Percentiles rank a stretch among this genome's conserved stretches.
Conservation (phyloP, 1,139 yeast species). For the Saccharomyces hybrid region DNA sequence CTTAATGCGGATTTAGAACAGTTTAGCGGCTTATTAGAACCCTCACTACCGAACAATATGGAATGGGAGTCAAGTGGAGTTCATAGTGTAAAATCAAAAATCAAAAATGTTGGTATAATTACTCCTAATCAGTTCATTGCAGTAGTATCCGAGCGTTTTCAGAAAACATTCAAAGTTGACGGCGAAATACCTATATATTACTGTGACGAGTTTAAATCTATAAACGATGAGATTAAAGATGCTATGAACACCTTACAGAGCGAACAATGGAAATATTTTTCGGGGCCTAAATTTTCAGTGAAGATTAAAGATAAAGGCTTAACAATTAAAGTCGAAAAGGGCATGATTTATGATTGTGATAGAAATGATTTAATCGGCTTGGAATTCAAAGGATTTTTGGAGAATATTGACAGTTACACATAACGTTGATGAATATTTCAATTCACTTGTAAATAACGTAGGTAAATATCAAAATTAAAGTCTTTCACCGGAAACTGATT, state of each 20-base stretch:
- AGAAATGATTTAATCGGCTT: conserved; percentile 12
- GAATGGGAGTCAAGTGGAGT: conserved; percentile 53
- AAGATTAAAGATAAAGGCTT: conserved; percentile 8
- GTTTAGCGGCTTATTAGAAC: conserved; percentile 49
- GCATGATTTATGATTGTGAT: conserved; percentile 17
- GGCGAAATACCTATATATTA: conserved; percentile 16
- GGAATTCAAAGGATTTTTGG: conserved; percentile 53
- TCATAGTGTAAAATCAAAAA: conserved; percentile 70
- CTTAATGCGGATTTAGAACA: conserved; percentile 54
- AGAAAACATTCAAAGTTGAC: conserved; percentile 5
- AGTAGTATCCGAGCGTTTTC: conserved; percentile 21
- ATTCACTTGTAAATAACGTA: conserved; percentile 3
- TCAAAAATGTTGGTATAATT: conserved; percentile 46
- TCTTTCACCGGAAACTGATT: not conserved
- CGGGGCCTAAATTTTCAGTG: conserved; percentile 27
- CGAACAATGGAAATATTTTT: conserved; percentile 24
- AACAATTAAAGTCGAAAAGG: conserved; percentile 22
- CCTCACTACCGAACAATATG: conserved; percentile 41
- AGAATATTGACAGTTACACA: conserved; percentile 1
- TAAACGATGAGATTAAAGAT: conserved; percentile 18
- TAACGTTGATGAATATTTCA: not conserved
- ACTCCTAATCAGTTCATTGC: conserved; percentile 21
- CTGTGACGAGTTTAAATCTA: conserved; percentile 20
- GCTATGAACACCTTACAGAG: conserved; percentile 18
- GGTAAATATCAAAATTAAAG: not conserved